Percentiles rank a stretch among this genome's conserved stretches.
These are phyloP conservation scores for Monascus purpureus DNA, from an alignment of 495 filamentous ascomycete genomes.

Conservation along the genomic window DNA sequence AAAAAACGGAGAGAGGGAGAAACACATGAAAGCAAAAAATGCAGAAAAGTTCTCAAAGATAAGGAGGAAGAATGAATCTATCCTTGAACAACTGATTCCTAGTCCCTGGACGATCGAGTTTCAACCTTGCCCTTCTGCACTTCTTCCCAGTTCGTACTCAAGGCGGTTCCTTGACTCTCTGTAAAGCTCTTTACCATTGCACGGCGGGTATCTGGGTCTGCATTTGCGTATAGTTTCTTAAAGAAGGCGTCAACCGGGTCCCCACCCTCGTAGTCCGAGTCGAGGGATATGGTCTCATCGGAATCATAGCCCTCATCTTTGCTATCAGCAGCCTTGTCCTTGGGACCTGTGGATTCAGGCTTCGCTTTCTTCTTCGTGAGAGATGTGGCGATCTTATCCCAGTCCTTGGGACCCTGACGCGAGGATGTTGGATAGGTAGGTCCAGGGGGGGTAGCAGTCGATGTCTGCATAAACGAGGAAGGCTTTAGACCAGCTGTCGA, in stretches of 20 bases:
- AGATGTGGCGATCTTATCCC: constrained; percentile 64
- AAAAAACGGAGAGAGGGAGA: too few relatives aligned
- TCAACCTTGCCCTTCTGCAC: constrained; percentile 61
- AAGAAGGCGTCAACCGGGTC: constrained; percentile 80
- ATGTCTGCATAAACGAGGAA: constrained; percentile 2
- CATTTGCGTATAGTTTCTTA: constrained; percentile 72
- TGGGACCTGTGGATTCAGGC: constrained; percentile 5
- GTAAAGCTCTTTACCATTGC: constrained; percentile 97
- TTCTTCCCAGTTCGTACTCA: constrained; percentile 89
- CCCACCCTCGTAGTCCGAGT: constrained; percentile 47
- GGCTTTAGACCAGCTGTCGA: too few relatives aligned
- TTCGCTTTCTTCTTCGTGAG: constrained; percentile 35
- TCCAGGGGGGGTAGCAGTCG: constrained; percentile 11
- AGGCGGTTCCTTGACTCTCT: constrained; percentile 83
- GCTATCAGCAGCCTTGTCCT: constrained; percentile 3
- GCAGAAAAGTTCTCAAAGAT: too few relatives aligned
- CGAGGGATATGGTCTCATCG: constrained; percentile 31
- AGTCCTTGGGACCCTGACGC: constrained; percentile 69
- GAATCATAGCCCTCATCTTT: constrained; percentile 17
- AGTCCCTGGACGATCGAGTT: constrained; percentile 49
- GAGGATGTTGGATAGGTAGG: constrained; percentile 86
- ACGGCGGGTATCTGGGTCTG: constrained; percentile 64
- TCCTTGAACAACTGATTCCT: too few relatives aligned
- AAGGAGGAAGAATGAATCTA: too few relatives aligned
- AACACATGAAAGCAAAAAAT: too few relatives aligned